phyloP scores from a whole-genome alignment of 148 eudicot species.

The Pharnaceum exiguum region DNA sequence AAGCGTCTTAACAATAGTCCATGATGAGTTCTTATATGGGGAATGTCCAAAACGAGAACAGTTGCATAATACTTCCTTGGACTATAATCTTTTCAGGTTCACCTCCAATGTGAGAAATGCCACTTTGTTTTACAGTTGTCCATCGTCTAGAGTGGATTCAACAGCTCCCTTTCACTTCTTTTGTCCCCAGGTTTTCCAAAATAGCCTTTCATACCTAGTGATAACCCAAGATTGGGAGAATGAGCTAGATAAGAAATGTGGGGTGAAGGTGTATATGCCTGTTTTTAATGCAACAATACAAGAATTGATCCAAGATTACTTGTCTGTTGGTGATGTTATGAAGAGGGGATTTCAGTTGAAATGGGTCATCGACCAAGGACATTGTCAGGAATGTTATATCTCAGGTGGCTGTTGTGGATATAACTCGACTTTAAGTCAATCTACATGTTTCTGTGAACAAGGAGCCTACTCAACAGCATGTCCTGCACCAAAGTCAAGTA shows the following conservation, averaged over 20 bases:
- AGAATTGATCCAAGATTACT: neutral
- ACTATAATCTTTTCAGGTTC: constrained; percentile 7
- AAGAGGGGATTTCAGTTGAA: constrained; percentile 12
- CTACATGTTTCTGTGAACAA: constrained; percentile 12
- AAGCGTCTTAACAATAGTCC: neutral
- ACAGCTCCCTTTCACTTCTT: constrained; percentile 6
- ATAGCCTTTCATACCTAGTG: constrained; percentile 5
- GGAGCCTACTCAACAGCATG: constrained; percentile 2
- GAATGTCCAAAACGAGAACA: neutral
- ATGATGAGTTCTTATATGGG: neutral
- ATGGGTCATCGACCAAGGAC: constrained; percentile 18
- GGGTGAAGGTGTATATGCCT: constrained; percentile 2
- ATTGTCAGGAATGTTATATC: constrained; percentile 1
- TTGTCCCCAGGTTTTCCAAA: neutral
- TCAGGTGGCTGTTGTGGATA: constrained; percentile 18
- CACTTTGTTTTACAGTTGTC: constrained; percentile 9
- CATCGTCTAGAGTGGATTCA: neutral
- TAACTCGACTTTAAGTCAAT: neutral
- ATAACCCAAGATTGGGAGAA: neutral
- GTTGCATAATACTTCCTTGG: constrained; percentile 10
- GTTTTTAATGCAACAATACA: neutral
- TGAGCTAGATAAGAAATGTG: neutral
- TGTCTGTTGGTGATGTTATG: neutral
- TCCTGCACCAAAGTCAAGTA: constrained; percentile 9
- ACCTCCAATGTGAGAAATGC: constrained; percentile 7